Base-by-base conservation (phyloP, 805 yeast genomes). In the Starmerella gropengiesseri region DNA sequence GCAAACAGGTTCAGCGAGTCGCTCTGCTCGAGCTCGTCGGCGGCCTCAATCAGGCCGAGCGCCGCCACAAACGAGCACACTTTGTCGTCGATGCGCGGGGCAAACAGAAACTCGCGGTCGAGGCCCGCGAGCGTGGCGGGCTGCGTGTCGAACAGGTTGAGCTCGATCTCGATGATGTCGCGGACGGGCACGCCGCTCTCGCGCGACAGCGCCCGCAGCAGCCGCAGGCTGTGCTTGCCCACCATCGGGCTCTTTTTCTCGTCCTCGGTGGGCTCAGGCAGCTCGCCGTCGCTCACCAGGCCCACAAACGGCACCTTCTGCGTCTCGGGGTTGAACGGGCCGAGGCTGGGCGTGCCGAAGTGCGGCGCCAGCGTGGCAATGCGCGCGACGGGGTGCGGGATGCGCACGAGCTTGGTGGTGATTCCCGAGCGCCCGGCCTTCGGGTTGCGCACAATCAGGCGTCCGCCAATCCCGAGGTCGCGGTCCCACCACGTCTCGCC, bases 351-450 rank as follows among this genome's bases (percentile, higher is more conserved):
- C 2, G 67, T 65, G 36, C 94, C 94, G 59, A 84, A 85, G 64
- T 84, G 94, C 3, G 87, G 87, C 5, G 94, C 94, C 56, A 85
- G 67, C 2, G 89, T 72, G 5, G 94, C 93, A 41, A 84, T 80
- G 53, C 77, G 77, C 12, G 87, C 94, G 54, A 84, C 51, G 17
- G 69, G 70, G 47, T 61, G 58, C 8, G 65, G 64, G 23, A 63
- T 51, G 16, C 58, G 58, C 16, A 66, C 66, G 13, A 66, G 59
- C 53, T 60, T 60, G 36, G 64, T 55, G 40, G 52, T 44, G 45
- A 62, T 53, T 14, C 34, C 25, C 29, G 29, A 7, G n/a, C 43
- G 30, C 3, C 51, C 40, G 28, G 35, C 55, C 21, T 59, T 62
- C 31, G 58, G 60, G 29, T 60, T 60, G 51, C 67, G 71, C 41